Evolutionary conservation across 2,329 filamentous ascomycete species (phyloP).

Genomic region (Chrysosphaeria jannelii): DNA sequence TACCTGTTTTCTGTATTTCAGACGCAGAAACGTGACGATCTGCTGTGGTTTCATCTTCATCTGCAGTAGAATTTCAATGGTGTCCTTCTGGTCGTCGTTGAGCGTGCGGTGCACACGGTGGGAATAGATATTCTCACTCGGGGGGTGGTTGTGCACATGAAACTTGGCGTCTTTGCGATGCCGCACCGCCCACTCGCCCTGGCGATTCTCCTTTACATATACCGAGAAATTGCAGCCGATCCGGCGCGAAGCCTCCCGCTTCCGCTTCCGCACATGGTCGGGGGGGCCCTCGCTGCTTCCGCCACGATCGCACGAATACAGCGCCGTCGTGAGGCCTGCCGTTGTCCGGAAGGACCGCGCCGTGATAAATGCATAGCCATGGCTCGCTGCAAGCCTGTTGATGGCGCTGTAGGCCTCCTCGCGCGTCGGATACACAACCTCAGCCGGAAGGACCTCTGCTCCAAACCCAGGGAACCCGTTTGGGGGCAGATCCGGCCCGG

Average conservation of each 20-base stretch:
- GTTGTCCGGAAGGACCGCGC: conserved; percentile 3
- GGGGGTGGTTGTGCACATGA: conserved; percentile 3
- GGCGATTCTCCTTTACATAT: conserved; percentile 3
- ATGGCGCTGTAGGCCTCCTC: conserved; percentile 3
- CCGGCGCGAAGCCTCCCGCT: conserved; percentile 3
- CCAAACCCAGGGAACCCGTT: conserved; percentile 3
- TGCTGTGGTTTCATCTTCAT: conserved; percentile 3
- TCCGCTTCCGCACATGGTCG: conserved; percentile 2
- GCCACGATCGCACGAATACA: conserved; percentile 3
- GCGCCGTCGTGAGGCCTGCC: conserved; percentile 2
- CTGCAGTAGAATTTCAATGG: conserved; percentile 2
- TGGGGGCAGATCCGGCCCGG: conserved; percentile 1
- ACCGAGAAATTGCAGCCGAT: conserved; percentile 3
- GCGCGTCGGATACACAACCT: conserved; percentile 1
- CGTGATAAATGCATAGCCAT: conserved; percentile 3
- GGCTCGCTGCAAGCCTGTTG: conserved; percentile 1
- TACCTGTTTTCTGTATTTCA: conserved; percentile 3
- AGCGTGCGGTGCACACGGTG: conserved; percentile 3
- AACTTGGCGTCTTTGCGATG: conserved; percentile 3
- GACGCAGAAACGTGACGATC: conserved; percentile 3
- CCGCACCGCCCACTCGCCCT: conserved; percentile 2
- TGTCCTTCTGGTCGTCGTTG: conserved; percentile 3
- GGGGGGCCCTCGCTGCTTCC: conserved; percentile 2
- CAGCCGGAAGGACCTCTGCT: conserved; percentile 2
- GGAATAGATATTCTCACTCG: conserved; percentile 2